Conservation (phyloP, 2,329 filamentous ascomycete genomes). For the Rachicladosporium sp. region DNA sequence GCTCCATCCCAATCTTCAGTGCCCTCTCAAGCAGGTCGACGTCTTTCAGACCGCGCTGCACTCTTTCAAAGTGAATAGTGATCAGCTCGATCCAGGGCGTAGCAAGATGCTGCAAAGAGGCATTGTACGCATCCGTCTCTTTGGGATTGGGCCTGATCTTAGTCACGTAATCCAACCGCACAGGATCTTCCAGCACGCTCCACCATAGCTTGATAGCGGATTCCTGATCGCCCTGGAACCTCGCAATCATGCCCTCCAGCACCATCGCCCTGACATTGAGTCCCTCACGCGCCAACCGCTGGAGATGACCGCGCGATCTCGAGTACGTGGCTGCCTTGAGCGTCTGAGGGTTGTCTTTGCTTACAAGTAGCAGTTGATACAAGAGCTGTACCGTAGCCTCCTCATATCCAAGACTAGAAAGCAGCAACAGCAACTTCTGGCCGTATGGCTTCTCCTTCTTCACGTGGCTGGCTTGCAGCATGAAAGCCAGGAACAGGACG, state of each 20-base stretch:
- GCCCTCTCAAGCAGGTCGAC: constrained; percentile 2
- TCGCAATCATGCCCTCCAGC: constrained; percentile 18
- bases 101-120: constrained; percentile 12
- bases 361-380: constrained; percentile 9
- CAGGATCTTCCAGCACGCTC: constrained; percentile 13
- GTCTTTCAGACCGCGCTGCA: constrained; percentile 4
- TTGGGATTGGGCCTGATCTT: neutral
- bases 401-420: constrained; percentile 12
- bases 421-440: constrained; percentile 13
- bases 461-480: constrained; percentile 3
- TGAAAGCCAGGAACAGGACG: constrained; percentile 3
- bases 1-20: constrained; percentile 11
- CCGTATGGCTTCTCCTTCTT: constrained; percentile 7
- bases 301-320: constrained; percentile 11
- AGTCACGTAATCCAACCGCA: neutral
- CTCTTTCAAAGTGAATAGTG: constrained; percentile 10
- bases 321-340: constrained; percentile 10
- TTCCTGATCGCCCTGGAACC: constrained; percentile 12
- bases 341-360: constrained; percentile 6
- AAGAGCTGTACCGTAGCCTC: constrained; percentile 15
- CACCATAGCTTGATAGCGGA: constrained; percentile 18
- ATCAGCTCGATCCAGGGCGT: constrained; percentile 22
- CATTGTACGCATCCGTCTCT: neutral
- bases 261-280: constrained; percentile 16
- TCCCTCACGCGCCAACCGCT: constrained; percentile 11